Base-by-base conservation (phyloP, 805 yeast genomes). In the Priceomyces melissophilus region DNA sequence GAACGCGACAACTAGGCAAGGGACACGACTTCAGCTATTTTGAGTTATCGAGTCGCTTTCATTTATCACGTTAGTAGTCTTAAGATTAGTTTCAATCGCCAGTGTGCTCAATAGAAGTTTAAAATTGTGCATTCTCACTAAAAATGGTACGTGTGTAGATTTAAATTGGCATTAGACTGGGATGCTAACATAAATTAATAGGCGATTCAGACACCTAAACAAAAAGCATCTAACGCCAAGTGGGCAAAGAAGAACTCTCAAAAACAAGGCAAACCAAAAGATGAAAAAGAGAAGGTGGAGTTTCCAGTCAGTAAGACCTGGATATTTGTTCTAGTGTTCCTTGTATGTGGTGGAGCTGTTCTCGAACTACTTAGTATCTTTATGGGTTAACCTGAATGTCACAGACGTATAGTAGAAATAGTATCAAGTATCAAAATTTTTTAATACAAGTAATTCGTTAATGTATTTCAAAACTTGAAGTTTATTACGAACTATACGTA, bases 191-290 rank as follows among this genome's bases (percentile, higher is more conserved):
- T 10, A 14, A 32, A 13, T 15, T 25, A 12, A 20, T 17, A 71
- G 90, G 87, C 86, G 47, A 55, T 72, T 26, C 96, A 89, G 73
- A 84, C 96, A 16, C 90, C 93, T 43, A 81, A 77, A 55, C 96
- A 90, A 68, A 83, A 90, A 66, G 71, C 78, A 40, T 96, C 96
- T n/a, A 90, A 90, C 63, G 78, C 76, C 55, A 86, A 82, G 60
- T 91, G 81, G 62, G 87, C 85, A 53, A 85, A 82, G 63, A 75
- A 72, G 53, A 81, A 82, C 49, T 85, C 81, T 54, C 74, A 75
- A 48, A 82, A 82, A 59, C 82, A 78, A 70, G 96, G 96, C 41
- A 83, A 83, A 67, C 78, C 83, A 36, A 80, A 77, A 53, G 60
- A 67, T 10, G 61, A 51, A 32, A 55, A 57, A 32, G 61, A 61